Conservation (phyloP, 352 stramenopile genomes). For the Phytophthora megakarya region DNA sequence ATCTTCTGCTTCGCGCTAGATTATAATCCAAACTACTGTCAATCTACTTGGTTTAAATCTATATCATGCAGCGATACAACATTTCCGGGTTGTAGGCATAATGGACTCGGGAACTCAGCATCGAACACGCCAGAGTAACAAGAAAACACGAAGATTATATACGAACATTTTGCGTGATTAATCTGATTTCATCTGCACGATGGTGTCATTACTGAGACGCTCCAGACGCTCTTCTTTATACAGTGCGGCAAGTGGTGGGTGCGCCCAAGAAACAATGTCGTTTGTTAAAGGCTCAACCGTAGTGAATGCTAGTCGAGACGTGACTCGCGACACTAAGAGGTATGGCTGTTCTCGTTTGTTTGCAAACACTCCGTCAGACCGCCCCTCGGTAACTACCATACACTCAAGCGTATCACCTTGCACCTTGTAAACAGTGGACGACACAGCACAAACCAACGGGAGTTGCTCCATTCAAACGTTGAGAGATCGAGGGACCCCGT, state of each 20-base stretch:
- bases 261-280: not conserved
- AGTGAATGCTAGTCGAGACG: not conserved
- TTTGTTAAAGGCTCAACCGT: not conserved
- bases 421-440: slow-evolving; percentile 23
- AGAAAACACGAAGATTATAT: too few species aligned
- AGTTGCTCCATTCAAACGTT: slow-evolving; percentile 7
- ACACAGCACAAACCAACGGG: slow-evolving; percentile 15
- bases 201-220: not conserved
- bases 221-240: not conserved
- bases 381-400: slow-evolving; percentile 16
- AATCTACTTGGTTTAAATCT: too few species aligned
- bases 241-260: not conserved
- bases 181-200: too few species aligned
- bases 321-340: not conserved
- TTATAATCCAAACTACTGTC: too few species aligned
- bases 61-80: too few species aligned
- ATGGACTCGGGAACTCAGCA: too few species aligned
- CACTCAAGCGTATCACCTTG: slow-evolving; percentile 20
- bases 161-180: too few species aligned
- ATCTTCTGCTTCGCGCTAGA: too few species aligned
- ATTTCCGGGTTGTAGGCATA: too few species aligned
- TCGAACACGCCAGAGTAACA: too few species aligned
- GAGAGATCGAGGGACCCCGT: not conserved
- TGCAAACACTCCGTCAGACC: not conserved
- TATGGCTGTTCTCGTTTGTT: slow-evolving; percentile 5